phyloP scores from a whole-genome alignment of 2,329 filamentous ascomycete genomes.

The Fusarium clavum region DNA sequence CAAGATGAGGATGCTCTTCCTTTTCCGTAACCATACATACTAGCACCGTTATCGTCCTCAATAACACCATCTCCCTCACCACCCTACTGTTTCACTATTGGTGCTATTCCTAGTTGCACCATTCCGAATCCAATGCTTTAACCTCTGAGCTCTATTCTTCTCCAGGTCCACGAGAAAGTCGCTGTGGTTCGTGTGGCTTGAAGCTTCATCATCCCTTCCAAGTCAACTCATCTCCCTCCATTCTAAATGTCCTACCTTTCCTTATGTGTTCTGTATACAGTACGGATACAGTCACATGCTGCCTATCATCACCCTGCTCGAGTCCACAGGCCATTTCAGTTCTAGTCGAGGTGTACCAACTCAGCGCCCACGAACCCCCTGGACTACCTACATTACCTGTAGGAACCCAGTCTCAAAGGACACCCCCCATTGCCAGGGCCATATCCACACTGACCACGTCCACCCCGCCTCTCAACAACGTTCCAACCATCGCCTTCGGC shows the following conservation, averaged over 20 bases:
- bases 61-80: neutral
- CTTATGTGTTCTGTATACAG: constrained; percentile 10
- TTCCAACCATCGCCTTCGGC: constrained; percentile 46
- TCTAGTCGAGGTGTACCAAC: constrained; percentile 32
- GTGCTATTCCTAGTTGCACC: constrained; percentile 20
- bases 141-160: constrained; percentile 23
- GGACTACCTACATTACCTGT: constrained; percentile 29
- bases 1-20: neutral
- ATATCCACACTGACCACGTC: constrained; percentile 47
- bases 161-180: constrained; percentile 23
- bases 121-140: constrained; percentile 24
- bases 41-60: neutral
- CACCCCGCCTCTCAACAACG: constrained; percentile 51
- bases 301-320: constrained; percentile 22
- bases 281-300: constrained; percentile 17
- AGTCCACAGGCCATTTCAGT: constrained; percentile 20
- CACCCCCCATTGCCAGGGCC: constrained; percentile 39
- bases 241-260: neutral
- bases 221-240: neutral
- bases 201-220: constrained; percentile 32
- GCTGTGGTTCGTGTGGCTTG: constrained; percentile 36
- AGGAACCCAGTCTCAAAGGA: constrained; percentile 35
- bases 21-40: constrained; percentile 8
- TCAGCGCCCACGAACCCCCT: constrained; percentile 30
- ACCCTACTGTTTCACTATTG: neutral